phyloP scores from a whole-genome alignment of 345 rosid species.

The Rhizophora mangle region DNA sequence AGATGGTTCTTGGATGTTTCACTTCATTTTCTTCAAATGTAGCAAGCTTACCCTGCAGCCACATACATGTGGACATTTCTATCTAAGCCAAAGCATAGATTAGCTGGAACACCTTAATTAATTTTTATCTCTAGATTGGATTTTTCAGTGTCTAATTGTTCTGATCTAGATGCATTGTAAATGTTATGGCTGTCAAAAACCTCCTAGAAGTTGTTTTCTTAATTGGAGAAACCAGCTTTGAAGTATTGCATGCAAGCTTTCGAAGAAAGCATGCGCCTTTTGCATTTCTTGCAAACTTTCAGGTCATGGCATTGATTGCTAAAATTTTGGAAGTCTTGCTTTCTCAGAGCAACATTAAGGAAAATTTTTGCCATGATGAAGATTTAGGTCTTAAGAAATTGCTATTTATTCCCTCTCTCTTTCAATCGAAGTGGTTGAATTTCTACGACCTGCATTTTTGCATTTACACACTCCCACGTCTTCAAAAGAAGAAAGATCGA shows the following conservation, averaged over 20 bases:
- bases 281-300: background rate
- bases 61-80: background rate
- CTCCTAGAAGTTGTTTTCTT: background rate
- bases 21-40: conserved; percentile 8
- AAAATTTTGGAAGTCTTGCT: conserved; percentile 80
- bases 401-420: conserved; percentile 11
- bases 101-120: background rate
- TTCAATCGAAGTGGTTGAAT: background rate
- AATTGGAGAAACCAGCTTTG: background rate
- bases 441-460: too few relatives aligned
- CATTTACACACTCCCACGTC: too few relatives aligned
- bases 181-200: background rate
- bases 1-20: background rate
- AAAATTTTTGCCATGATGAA: conserved; percentile 55
- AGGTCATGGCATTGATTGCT: conserved; percentile 11
- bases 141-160: background rate
- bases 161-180: conserved; percentile 1
- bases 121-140: background rate
- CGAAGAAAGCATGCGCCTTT: too few relatives aligned
- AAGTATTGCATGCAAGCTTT: too few relatives aligned
- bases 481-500: background rate
- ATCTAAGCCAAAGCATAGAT: background rate
- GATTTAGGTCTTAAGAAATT: conserved; percentile 47
- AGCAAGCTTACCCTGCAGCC: background rate
- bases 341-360: conserved; percentile 53